Conservation (phyloP, 1,139 yeast genomes). For the Meyerozyma elateridarum region DNA sequence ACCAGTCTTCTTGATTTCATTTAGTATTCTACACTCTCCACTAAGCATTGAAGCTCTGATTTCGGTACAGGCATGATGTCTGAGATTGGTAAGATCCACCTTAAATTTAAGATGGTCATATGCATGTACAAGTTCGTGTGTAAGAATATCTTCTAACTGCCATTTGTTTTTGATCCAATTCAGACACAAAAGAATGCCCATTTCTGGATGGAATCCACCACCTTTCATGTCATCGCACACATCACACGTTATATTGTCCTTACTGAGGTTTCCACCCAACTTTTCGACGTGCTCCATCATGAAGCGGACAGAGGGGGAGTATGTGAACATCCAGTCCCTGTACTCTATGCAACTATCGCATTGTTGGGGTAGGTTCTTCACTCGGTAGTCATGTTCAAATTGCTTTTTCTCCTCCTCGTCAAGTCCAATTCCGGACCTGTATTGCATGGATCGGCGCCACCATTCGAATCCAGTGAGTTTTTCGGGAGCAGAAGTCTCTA, state of each 20-base stretch:
- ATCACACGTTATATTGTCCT: conserved; percentile 64
- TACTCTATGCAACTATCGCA: conserved; percentile 69
- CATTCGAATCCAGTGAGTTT: conserved; percentile 56
- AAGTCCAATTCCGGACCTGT: conserved; percentile 69
- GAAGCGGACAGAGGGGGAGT: conserved; percentile 82
- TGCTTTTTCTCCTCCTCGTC: conserved; percentile 47
- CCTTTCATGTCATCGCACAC: conserved; percentile 83
- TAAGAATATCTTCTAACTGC: conserved; percentile 84
- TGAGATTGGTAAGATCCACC: conserved; percentile 75
- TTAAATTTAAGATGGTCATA: conserved; percentile 87
- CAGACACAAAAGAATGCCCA: conserved; percentile 83
- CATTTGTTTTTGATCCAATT: conserved; percentile 73
- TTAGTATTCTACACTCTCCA: conserved; percentile 92
- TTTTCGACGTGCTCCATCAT: conserved; percentile 82
- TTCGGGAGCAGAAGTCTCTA: conserved; percentile 12
- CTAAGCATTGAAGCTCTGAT: conserved; percentile 88
- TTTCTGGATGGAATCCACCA: conserved; percentile 90
- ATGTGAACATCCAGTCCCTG: conserved; percentile 72
- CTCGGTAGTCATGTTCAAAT: conserved; percentile 54
- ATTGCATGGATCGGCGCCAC: conserved; percentile 75
- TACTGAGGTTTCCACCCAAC: conserved; percentile 49
- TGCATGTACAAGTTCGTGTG: conserved; percentile 92
- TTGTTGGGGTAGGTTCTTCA: conserved; percentile 40
- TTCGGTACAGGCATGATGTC: conserved; percentile 96
- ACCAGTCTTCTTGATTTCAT: conserved; percentile 70